Evolutionary conservation across 2,329 filamentous ascomycete species (phyloP).

Genomic region (Pseudopyricularia javanii): DNA sequence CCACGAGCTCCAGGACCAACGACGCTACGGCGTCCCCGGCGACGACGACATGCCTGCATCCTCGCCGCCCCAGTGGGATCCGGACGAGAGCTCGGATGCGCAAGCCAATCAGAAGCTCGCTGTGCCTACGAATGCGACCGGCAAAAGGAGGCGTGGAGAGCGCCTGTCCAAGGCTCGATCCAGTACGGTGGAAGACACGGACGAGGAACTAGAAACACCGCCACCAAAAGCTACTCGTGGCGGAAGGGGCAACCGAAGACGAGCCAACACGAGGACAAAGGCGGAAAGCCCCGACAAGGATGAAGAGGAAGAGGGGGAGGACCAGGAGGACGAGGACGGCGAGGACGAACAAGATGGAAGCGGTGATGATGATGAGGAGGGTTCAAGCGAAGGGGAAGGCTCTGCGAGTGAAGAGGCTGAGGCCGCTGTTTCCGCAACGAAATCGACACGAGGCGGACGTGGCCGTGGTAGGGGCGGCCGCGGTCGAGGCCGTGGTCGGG

Average conservation of each 20-base stretch:
- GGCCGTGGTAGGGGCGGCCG: conserved; percentile 4
- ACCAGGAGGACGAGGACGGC: neutral
- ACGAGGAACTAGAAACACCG: conserved; percentile 3
- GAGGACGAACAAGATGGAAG: neutral
- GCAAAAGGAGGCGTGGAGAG: conserved; percentile 8
- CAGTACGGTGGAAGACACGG: conserved; percentile 4
- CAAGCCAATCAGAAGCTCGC: neutral
- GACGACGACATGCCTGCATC: conserved; percentile 6
- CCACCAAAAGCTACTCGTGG: conserved; percentile 2
- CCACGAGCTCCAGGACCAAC: conserved; percentile 9
- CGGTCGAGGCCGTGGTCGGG: conserved; percentile 5
- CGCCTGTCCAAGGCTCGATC: conserved; percentile 4
- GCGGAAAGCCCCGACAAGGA: neutral
- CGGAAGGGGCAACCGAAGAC: conserved; percentile 2
- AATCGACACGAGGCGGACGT: conserved; percentile 3
- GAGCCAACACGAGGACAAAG: conserved; percentile 3
- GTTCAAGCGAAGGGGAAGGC: conserved; percentile 3
- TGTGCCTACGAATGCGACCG: neutral
- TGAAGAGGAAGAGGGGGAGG: neutral
- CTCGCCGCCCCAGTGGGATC: conserved; percentile 10
- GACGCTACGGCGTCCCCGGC: conserved; percentile 4
- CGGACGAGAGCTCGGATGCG: conserved; percentile 5
- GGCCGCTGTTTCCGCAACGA: neutral
- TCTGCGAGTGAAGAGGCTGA: conserved; percentile 5
- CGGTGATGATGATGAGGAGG: conserved; percentile 3